These are phyloP conservation scores for Aspergillus unguis DNA, from an alignment of 2,329 filamentous ascomycete genomes.

Conservation along the genomic window DNA sequence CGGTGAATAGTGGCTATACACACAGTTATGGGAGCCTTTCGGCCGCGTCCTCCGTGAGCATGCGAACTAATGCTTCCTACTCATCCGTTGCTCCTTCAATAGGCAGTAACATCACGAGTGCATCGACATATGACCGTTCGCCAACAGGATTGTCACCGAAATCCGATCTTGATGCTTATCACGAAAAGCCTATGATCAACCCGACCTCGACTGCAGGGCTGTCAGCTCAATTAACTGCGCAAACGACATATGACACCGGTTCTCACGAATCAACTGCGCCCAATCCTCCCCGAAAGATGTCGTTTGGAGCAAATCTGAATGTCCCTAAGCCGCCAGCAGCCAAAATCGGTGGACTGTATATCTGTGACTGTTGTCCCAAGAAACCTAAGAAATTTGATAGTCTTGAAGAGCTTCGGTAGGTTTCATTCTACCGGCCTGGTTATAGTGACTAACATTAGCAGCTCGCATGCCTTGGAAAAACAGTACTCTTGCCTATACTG, in stretches of 20 bases:
- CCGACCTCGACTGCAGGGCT: slow-evolving; percentile 48
- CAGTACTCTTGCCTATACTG: slow-evolving; percentile 93
- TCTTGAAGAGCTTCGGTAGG: slow-evolving; percentile 77
- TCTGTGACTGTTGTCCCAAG: slow-evolving; percentile 95
- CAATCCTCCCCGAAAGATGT: slow-evolving; percentile 46
- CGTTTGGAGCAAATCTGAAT: slow-evolving; percentile 37
- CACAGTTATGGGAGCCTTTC: slow-evolving; percentile 61
- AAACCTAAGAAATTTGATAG: slow-evolving; percentile 95
- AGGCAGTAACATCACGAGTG: slow-evolving; percentile 64
- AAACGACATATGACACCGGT: slow-evolving; percentile 34
- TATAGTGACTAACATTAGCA: slow-evolving; percentile 36
- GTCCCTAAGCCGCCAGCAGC: slow-evolving; percentile 33
- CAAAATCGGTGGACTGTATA: slow-evolving; percentile 58
- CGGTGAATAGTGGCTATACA: slow-evolving; percentile 54
- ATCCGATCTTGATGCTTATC: slow-evolving; percentile 52
- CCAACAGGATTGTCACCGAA: slow-evolving; percentile 58
- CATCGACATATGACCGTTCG: slow-evolving; percentile 61
- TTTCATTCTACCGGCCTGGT: slow-evolving; percentile 13
- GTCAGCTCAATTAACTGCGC: slow-evolving; percentile 35
- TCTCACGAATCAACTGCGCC: slow-evolving; percentile 40
- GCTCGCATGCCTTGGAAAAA: slow-evolving; percentile 87
- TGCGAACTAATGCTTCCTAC: slow-evolving; percentile 58
- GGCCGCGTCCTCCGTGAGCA: slow-evolving; percentile 61
- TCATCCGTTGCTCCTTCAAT: slow-evolving; percentile 61
- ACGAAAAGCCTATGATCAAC: slow-evolving; percentile 50